Evolutionary conservation across 768 basidiomycete genomes (phyloP), one percentile per base, ranked within the genome.

Genomic region (Lyophyllum atratum): DNA sequence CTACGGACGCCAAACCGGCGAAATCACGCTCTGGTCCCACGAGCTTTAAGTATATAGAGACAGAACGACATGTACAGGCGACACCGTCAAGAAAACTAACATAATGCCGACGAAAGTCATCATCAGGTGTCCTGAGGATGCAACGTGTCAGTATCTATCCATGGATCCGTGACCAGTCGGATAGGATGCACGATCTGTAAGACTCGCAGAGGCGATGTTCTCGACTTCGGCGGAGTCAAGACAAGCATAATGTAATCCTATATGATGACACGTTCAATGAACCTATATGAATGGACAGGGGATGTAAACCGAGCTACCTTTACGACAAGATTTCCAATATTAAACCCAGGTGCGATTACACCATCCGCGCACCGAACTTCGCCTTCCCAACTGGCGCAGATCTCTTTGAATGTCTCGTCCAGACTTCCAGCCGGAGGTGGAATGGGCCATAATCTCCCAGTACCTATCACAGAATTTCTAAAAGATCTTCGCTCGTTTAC

Each of bases 231-330:
- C 50, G 82, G 81, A 68, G 55, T 70, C 50, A 87, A 67, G 2
- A 76, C 74, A 26, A 85, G 64, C 51, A 84, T 74, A 26, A 87
- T 74, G 53, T 76, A 86, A 60, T 87, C 86, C 86, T 85, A 55
- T 24, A 49, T 46, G 34, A n/a, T 37, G 11, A 31, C 37, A 19
- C 43, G 31, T 31, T 40, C 29, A 49, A 28, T 49, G 7, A 11
- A 19, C 1, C 26, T 39, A 31, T 19, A 45, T 57, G 8, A 24
- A 49, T 49, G 45, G 54, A 37, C 19, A 10, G 26, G 45, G 53
- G 34, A 31, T 60, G 54, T 44, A 42, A 49, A 43, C 50, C 43
- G 49, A 49, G 43, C 31, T 64, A 84, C 85, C 80, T 81, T 81
- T 48, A 87, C 77, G 1, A 70, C 65, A 55, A 86, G 67, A 50